Evolutionary conservation across 2,329 filamentous ascomycete genomes (phyloP).

Genomic region (Neonectria hederae): DNA sequence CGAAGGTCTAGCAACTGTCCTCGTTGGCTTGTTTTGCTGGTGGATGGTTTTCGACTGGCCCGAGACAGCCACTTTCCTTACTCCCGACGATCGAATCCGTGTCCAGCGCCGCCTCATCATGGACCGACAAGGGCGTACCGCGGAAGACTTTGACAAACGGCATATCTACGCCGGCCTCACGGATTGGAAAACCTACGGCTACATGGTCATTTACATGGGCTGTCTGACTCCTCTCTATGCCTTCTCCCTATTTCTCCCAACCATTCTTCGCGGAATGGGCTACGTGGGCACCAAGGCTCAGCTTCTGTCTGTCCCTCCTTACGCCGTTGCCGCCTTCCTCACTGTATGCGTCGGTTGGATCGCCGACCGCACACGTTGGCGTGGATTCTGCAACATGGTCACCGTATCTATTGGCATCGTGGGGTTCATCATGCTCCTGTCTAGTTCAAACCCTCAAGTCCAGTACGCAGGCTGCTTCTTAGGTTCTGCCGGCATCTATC

Average conservation of each 20-base stretch:
- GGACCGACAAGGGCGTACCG: constrained; percentile 73
- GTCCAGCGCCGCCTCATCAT: constrained; percentile 73
- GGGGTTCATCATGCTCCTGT: constrained; percentile 74
- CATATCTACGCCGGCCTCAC: constrained; percentile 76
- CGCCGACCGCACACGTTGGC: constrained; percentile 70
- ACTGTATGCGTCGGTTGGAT: constrained; percentile 72
- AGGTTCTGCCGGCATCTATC: constrained; percentile 77
- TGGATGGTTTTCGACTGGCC: constrained; percentile 84
- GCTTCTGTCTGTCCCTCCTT: constrained; percentile 67
- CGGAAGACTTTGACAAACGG: constrained; percentile 74
- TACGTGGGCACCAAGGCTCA: constrained; percentile 56
- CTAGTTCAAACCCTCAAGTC: constrained; percentile 60
- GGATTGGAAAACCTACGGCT: constrained; percentile 78
- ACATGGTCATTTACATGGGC: constrained; percentile 60
- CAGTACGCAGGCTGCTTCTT: constrained; percentile 77
- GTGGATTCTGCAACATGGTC: constrained; percentile 74
- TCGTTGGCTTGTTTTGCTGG: constrained; percentile 72
- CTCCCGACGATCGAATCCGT: constrained; percentile 70
- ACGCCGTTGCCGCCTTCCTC: constrained; percentile 67
- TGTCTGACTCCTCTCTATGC: constrained; percentile 61
- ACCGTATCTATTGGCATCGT: constrained; percentile 68
- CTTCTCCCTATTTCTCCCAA: constrained; percentile 65
- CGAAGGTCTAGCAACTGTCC: constrained; percentile 72
- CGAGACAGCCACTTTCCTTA: constrained; percentile 75
- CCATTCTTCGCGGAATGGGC: constrained; percentile 58